These are phyloP conservation scores for Harrya chromipes DNA, from an alignment of 768 basidiomycete species.

Conservation along the genomic window DNA sequence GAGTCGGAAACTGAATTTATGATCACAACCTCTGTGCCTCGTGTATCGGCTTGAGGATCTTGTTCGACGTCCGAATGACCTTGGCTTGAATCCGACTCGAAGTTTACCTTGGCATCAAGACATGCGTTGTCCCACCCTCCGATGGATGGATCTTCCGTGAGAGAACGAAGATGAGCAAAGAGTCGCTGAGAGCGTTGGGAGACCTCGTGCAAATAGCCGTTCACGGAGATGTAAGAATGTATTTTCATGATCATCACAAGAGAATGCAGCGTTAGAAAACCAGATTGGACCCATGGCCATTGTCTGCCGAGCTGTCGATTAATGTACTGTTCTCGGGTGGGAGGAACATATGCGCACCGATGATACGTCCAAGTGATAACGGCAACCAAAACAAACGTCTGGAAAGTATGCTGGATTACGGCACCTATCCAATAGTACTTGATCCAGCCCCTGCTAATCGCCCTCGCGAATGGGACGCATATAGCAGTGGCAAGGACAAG, in stretches of 20 bases:
- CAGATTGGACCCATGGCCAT: constrained; percentile 98
- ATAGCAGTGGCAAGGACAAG: constrained; percentile 73
- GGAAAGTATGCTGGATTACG: constrained; percentile 76
- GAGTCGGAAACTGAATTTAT: constrained; percentile 51
- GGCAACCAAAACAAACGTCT: constrained; percentile 65
- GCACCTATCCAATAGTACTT: constrained; percentile 75
- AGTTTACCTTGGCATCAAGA: constrained; percentile 42
- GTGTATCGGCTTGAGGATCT: constrained; percentile 37
- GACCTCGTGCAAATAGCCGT: constrained; percentile 72
- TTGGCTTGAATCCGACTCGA: constrained; percentile 29
- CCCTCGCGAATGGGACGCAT: constrained; percentile 83
- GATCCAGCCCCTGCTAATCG: constrained; percentile 75
- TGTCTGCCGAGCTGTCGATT: constrained; percentile 44
- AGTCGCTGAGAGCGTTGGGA: constrained; percentile 44
- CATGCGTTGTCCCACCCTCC: constrained; percentile 72
- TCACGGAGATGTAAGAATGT: constrained; percentile 90
- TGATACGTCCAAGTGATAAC: constrained; percentile 92
- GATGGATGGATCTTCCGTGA: constrained; percentile 38
- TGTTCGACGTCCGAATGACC: constrained; percentile 10
- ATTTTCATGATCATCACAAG: constrained; percentile 94
- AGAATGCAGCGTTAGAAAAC: constrained; percentile 83
- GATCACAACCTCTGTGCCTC: constrained; percentile 44
- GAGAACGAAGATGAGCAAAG: constrained; percentile 43
- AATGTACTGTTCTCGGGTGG: background rate
- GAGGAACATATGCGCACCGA: constrained; percentile 40